These are phyloP conservation scores for Nannochloris sp. DNA, from an alignment of 139 green algal genomes.

Conservation along the genomic window DNA sequence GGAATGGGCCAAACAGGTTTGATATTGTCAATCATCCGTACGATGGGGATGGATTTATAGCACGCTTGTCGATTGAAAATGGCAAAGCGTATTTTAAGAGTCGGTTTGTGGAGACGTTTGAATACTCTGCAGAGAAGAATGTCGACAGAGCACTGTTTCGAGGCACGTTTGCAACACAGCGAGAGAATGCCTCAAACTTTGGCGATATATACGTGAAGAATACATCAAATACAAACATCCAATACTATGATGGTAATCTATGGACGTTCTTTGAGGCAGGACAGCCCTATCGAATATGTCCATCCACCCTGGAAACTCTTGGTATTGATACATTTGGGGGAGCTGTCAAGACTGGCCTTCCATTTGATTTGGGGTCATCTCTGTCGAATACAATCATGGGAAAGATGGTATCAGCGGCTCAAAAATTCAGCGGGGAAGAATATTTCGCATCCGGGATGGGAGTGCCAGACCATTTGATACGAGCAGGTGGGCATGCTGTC, in stretches of 20 bases:
- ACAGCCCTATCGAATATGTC: conserved; percentile 37
- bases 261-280: conserved; percentile 34
- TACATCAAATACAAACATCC: conserved; percentile 35
- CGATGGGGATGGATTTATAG: conserved; percentile 44
- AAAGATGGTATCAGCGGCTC: background rate
- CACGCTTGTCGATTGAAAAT: conserved; percentile 24
- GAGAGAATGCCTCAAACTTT: conserved; percentile 12
- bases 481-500: too few species aligned
- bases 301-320: conserved; percentile 28
- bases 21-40: conserved; percentile 31
- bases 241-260: conserved; percentile 28
- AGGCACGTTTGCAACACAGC: conserved; percentile 40
- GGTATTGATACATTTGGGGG: conserved; percentile 29
- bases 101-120: conserved; percentile 35
- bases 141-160: conserved; percentile 33
- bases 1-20: conserved; percentile 40
- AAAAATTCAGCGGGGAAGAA: background rate
- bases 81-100: conserved; percentile 36
- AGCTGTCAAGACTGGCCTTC: conserved; percentile 23
- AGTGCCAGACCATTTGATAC: too few species aligned
- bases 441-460: background rate
- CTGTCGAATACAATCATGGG: conserved; percentile 11
- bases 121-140: conserved; percentile 27
- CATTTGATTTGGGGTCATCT: conserved; percentile 25
- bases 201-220: conserved; percentile 35